phyloP scores from a whole-genome alignment of 1,139 yeast genomes.

The Saccharomyces hybrid region DNA sequence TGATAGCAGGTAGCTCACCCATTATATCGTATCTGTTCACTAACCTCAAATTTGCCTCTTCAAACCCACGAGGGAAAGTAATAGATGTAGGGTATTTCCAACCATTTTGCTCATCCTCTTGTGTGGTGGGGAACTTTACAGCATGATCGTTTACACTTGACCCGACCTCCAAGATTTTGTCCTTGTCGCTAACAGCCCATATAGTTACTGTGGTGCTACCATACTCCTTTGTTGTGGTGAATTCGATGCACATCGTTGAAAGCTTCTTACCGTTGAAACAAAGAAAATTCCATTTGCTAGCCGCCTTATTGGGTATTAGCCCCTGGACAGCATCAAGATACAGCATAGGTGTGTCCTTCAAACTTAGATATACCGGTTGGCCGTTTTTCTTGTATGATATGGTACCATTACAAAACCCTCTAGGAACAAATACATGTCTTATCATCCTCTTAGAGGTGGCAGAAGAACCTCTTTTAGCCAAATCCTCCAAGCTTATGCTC shows the following conservation, averaged over 20 bases:
- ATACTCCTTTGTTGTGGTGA: constrained; percentile 73
- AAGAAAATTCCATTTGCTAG: constrained; percentile 79
- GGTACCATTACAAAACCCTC: constrained; percentile 54
- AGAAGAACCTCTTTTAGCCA: constrained; percentile 40
- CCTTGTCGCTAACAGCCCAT: constrained; percentile 55
- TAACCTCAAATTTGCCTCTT: constrained; percentile 44
- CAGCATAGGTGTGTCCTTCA: constrained; percentile 50
- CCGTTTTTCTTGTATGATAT: constrained; percentile 34
- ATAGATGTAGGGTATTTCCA: constrained; percentile 73
- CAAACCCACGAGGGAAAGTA: constrained; percentile 39
- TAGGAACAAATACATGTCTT: constrained; percentile 74
- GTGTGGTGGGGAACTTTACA: constrained; percentile 49
- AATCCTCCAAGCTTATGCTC: constrained; percentile 20
- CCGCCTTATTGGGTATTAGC: constrained; percentile 91
- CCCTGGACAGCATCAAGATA: constrained; percentile 88
- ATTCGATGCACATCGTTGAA: constrained; percentile 76
- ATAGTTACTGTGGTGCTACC: constrained; percentile 63
- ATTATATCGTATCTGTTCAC: constrained; percentile 83
- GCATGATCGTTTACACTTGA: constrained; percentile 40
- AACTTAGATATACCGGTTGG: constrained; percentile 12
- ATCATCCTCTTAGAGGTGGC: constrained; percentile 32
- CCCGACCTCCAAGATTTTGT: constrained; percentile 47
- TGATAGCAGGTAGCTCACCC: constrained; percentile 81
- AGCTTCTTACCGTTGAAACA: constrained; percentile 64
- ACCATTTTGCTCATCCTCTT: constrained; percentile 53